phyloP scores from a whole-genome alignment of 306 rosid genomes.

The Quercus parvula region DNA sequence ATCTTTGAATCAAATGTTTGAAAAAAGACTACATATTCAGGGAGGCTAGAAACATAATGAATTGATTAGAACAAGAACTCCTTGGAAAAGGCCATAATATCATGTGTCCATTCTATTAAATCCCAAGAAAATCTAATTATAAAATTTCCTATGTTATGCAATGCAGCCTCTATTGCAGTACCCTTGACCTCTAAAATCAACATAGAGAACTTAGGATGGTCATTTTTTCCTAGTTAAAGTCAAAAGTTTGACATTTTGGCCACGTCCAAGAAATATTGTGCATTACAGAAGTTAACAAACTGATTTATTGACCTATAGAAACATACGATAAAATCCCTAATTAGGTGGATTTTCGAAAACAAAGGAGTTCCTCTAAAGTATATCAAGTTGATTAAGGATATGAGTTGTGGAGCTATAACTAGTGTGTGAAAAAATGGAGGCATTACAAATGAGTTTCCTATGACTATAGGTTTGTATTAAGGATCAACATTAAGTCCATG shows the following conservation, averaged over 20 bases:
- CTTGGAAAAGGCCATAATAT: not conserved
- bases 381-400: too few relatives aligned
- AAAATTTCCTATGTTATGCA: not conserved
- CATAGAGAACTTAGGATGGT: not conserved
- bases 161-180: not conserved
- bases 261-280: not conserved
- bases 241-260: not conserved
- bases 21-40: not conserved
- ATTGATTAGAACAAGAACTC: not conserved
- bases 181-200: not conserved
- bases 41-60: not conserved
- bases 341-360: too few relatives aligned
- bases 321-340: too few relatives aligned
- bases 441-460: too few relatives aligned
- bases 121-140: not conserved
- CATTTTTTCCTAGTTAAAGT: not conserved
- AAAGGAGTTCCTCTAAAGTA: too few relatives aligned
- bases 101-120: not conserved
- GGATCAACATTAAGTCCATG: too few relatives aligned
- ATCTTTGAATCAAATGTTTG: not conserved
- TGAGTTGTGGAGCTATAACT: too few relatives aligned
- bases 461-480: too few relatives aligned
- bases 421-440: too few relatives aligned
- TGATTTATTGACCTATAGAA: too few relatives aligned
- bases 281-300: not conserved